A percentile compares a stretch with the other conserved stretches of the same genome.
Evolutionary conservation across 306 rosid species (phyloP).

Genomic region (Sphenostylis stenocarpa): DNA sequence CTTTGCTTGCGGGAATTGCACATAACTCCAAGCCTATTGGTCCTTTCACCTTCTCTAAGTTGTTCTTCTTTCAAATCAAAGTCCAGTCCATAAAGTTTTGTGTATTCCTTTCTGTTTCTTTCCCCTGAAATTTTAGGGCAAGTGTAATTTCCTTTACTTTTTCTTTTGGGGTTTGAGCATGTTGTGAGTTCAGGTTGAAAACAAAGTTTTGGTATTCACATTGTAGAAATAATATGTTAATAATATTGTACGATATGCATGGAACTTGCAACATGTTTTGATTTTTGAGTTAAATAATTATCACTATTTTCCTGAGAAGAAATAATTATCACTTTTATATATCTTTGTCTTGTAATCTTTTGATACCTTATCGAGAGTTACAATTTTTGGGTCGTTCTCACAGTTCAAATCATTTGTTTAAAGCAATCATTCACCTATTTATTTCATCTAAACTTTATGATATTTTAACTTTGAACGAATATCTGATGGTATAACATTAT

Average conservation of each 20-base stretch:
- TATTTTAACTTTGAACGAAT: neutral
- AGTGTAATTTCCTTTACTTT: neutral
- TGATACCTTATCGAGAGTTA: neutral
- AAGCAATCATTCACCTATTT: neutral
- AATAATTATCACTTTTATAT: neutral
- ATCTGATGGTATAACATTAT: neutral
- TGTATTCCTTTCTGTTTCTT: neutral
- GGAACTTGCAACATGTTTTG: neutral
- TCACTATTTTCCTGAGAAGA: neutral
- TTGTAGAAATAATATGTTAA: neutral
- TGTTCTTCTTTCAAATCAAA: conserved; percentile 41
- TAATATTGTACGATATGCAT: neutral
- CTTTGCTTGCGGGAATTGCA: conserved; percentile 28
- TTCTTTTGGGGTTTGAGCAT: neutral
- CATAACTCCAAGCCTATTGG: conserved; percentile 24
- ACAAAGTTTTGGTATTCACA: neutral
- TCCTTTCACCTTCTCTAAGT: conserved; percentile 7
- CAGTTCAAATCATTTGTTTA: neutral
- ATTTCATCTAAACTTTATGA: neutral
- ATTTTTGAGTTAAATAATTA: neutral
- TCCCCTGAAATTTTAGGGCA: neutral
- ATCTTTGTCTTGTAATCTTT: neutral
- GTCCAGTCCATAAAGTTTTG: conserved; percentile 25
- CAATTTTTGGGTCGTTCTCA: neutral
- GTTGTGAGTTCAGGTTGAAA: neutral